These are phyloP conservation scores for Monilinia fructicola DNA, from an alignment of 2,329 filamentous ascomycete species.

Conservation along the genomic window DNA sequence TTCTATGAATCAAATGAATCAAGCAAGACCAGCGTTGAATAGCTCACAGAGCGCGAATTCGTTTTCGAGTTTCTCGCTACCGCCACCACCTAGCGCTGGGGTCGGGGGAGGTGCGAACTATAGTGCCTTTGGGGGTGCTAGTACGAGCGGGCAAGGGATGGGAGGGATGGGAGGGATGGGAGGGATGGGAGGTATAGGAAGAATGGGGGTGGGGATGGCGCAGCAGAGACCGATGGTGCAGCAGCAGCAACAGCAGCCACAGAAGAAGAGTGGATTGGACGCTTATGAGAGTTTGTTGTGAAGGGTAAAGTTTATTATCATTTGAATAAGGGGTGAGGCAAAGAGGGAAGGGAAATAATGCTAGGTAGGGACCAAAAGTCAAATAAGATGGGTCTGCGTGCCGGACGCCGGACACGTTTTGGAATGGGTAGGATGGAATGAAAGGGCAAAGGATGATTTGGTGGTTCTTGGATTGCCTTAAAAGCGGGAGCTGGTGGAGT, in stretches of 20 bases:
- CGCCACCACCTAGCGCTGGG: slow-evolving; percentile 33
- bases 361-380: not conserved
- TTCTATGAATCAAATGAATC: slow-evolving; percentile 46
- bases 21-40: slow-evolving; percentile 42
- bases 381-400: not conserved
- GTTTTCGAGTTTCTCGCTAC: slow-evolving; percentile 39
- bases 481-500: slow-evolving; percentile 3
- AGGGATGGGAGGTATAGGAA: slow-evolving; percentile 14
- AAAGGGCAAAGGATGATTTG: not conserved
- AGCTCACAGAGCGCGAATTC: slow-evolving; percentile 45
- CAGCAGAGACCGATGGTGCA: slow-evolving; percentile 23
- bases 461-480: not conserved
- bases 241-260: slow-evolving; percentile 30
- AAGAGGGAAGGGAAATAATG: not conserved
- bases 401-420: not conserved
- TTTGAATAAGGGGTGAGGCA: not conserved
- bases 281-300: slow-evolving; percentile 57
- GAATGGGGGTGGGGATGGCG: slow-evolving; percentile 32
- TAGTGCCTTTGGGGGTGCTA: slow-evolving; percentile 32
- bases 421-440: not conserved
- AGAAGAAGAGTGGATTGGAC: slow-evolving; percentile 50
- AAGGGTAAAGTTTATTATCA: slow-evolving; percentile 25
- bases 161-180: slow-evolving; percentile 8
- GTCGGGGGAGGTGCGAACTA: slow-evolving; percentile 19
- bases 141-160: slow-evolving; percentile 29